A percentile compares a stretch with the other conserved stretches of the same genome.
phyloP scores from a whole-genome alignment of 2,329 filamentous ascomycete genomes.

The Metarhizium humberi region DNA sequence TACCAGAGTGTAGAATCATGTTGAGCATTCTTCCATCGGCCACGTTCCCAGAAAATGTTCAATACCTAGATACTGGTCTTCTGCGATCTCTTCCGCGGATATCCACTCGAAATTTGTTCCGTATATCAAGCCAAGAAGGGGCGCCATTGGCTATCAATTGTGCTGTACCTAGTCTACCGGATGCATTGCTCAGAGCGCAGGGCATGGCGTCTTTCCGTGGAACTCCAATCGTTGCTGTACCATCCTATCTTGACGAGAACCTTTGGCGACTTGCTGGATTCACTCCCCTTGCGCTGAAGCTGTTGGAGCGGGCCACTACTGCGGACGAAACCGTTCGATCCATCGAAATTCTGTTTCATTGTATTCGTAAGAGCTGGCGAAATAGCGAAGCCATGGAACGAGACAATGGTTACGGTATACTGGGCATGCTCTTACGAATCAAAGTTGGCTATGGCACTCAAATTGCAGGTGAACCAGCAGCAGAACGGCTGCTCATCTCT shows the following conservation, averaged over 20 bases:
- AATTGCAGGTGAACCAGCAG: conserved; percentile 17
- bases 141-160: conserved; percentile 81
- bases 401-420: conserved; percentile 84
- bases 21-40: conserved; percentile 76
- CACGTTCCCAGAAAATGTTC: conserved; percentile 72
- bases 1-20: conserved; percentile 73
- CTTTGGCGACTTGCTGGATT: conserved; percentile 92
- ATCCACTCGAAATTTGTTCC: conserved; percentile 51
- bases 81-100: conserved; percentile 67
- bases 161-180: conserved; percentile 77
- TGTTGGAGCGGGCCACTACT: conserved; percentile 68
- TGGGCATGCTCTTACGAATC: conserved; percentile 73
- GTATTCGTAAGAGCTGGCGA: conserved; percentile 85
- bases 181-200: conserved; percentile 71
- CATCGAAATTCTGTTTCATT: conserved; percentile 75
- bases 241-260: conserved; percentile 81
- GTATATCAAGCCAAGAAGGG: conserved; percentile 36
- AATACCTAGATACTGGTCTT: conserved; percentile 67
- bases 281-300: conserved; percentile 71
- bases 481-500: conserved; percentile 34
- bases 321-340: conserved; percentile 65
- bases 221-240: conserved; percentile 69
- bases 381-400: conserved; percentile 98
- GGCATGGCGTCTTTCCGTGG: conserved; percentile 79
- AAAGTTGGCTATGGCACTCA: conserved; percentile 56